These are phyloP conservation scores for Polygonum aviculare DNA, from an alignment of 148 eudicot species.

Conservation along the genomic window DNA sequence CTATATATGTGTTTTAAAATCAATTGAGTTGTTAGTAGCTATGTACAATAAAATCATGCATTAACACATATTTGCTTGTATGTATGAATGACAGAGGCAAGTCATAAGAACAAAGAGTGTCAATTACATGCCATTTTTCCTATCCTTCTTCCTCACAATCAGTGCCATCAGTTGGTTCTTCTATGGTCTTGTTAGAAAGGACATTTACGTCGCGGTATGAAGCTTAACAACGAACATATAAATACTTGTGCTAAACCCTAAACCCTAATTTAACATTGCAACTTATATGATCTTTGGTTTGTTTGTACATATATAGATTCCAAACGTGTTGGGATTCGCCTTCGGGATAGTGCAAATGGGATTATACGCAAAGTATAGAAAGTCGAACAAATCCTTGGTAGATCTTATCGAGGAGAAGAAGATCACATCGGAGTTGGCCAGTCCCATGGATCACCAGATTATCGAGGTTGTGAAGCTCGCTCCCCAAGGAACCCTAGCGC, in stretches of 20 bases:
- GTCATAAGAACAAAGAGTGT: constrained; percentile 72
- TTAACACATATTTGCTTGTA: background rate
- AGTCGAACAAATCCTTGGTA: constrained; percentile 6
- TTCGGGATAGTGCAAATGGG: constrained; percentile 16
- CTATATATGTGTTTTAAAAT: no score
- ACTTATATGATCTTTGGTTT: background rate
- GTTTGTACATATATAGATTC: constrained; percentile 3
- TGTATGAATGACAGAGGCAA: constrained; percentile 35
- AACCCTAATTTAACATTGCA: background rate
- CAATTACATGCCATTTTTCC: constrained; percentile 66
- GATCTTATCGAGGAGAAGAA: constrained; percentile 16
- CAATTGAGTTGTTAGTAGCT: background rate
- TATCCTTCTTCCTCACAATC: constrained; percentile 66
- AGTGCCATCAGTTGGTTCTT: constrained; percentile 69
- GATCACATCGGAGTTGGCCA: background rate
- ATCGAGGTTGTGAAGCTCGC: constrained; percentile 34
- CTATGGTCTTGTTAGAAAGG: constrained; percentile 48
- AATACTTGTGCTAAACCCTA: background rate
- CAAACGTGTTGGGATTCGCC: constrained; percentile 16
- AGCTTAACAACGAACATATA: background rate
- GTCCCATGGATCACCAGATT: constrained; percentile 22
- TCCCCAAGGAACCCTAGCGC: background rate
- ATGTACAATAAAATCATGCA: background rate
- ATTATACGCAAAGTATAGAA: constrained; percentile 7
- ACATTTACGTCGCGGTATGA: constrained; percentile 42